phyloP scores from a whole-genome alignment of 495 filamentous ascomycete species.

The Hyaloscypha variabilis region DNA sequence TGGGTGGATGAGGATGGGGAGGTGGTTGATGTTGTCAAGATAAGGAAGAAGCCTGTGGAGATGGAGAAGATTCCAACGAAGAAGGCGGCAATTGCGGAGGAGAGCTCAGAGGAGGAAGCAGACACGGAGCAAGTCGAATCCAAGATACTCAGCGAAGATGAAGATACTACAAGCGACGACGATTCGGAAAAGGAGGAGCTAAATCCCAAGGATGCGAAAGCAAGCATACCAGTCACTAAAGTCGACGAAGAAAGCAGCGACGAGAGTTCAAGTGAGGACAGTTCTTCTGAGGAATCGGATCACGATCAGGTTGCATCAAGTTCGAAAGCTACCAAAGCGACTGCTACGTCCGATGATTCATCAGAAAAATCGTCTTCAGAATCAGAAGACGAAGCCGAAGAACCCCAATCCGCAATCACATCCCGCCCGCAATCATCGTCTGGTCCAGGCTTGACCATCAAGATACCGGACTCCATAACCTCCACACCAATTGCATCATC shows the following conservation, averaged over 20 bases:
- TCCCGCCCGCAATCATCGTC: constrained; percentile 39
- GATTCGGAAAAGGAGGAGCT: constrained; percentile 25
- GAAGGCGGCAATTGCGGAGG: constrained; percentile 19
- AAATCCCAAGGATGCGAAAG: not conserved
- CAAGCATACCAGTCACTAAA: not conserved
- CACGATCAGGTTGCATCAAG: not conserved
- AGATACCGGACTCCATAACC: constrained; percentile 42
- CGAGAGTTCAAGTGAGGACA: not conserved
- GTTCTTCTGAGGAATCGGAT: constrained; percentile 11
- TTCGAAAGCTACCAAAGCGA: constrained; percentile 11
- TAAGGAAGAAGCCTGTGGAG: constrained; percentile 30
- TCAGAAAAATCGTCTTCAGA: constrained; percentile 23
- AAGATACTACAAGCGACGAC: constrained; percentile 21
- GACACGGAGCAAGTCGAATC: not conserved
- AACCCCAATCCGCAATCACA: constrained; percentile 13
- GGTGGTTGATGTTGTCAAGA: constrained; percentile 62
- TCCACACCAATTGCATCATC: constrained; percentile 17
- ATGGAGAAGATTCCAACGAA: too few species aligned
- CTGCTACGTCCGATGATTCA: constrained; percentile 26
- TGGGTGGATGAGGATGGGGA: constrained; percentile 85
- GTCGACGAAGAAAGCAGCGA: not conserved
- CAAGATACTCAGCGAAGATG: constrained; percentile 14
- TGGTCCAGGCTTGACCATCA: constrained; percentile 49
- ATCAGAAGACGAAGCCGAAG: constrained; percentile 26
- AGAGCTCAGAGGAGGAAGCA: constrained; percentile 15